Base-by-base conservation (phyloP, 108 stramenopile species). In the Aurantiochytrium sp. region DNA sequence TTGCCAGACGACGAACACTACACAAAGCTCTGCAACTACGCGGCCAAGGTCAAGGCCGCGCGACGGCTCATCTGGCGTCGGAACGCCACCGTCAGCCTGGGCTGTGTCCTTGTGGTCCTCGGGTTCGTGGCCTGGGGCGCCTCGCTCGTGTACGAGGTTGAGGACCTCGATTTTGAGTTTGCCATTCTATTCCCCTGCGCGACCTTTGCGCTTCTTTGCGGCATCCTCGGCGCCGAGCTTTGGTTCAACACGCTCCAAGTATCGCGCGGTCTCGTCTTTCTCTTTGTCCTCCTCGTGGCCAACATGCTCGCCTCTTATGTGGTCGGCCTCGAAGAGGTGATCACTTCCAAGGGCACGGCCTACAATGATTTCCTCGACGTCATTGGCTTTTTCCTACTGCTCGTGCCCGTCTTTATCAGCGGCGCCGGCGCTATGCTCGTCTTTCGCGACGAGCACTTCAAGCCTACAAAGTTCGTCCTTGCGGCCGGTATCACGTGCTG, bases 161-260 rank as follows among this genome's bases (percentile, higher is more conserved):
- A 41, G 45, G 2, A 41, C 0, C 39, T 81, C 19, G 73, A 81
- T 24, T 19, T 24, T 17, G 73, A 81, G n/a, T 81, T 81, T 48
- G 73, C 73, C 45, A 48, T 81, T 81, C 42, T 48, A 6, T 81
- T 81, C 24, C 73, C 73, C 30, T 81, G 73, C 32, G 39, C 73
- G 1, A 41, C 45, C 42, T 81, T 81, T 48, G 39, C 73, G 15
- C 45, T 81, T 17, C 30, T 81, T 0, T 81, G 73, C 30, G 73
- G 73, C 27, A 12, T 81, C 12, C 73, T 81, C 24, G 73, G 42
- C 42, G 45, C 45, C 42, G 8, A 81, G 24, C 73, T 81, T 17
- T 81, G 73, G 73, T 81, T 81, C 73, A 81, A 81, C 39, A 48
- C 73, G 39, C 45, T 81, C 42, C 73, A 81, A 48, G 45, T 81